Conservation (phyloP, 139 green algal species). For the Haematococcus sp. region DNA sequence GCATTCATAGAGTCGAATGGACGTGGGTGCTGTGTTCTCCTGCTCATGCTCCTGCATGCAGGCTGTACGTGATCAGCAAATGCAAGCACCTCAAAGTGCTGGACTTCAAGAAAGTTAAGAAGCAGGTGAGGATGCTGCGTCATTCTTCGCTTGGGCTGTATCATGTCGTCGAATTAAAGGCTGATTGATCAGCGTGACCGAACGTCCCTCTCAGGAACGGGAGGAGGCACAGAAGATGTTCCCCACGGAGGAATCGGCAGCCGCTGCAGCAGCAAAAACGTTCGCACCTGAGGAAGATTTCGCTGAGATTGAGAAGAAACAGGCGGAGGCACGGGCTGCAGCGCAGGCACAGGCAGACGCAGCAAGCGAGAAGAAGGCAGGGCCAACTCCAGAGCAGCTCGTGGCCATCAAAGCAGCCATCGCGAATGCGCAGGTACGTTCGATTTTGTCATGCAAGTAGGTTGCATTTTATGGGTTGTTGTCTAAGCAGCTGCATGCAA, state of each 20-base stretch:
- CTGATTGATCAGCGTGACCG: neutral
- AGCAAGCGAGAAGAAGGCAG: conserved; percentile 28
- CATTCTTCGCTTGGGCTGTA: neutral
- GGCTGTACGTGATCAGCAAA: conserved; percentile 82
- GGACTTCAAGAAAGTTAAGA: conserved; percentile 95
- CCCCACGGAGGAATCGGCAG: conserved; percentile 35
- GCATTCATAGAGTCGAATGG: too few species aligned
- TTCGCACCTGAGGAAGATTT: conserved; percentile 72
- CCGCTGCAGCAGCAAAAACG: conserved; percentile 52
- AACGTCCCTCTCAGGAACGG: conserved; percentile 58
- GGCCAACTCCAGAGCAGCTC: conserved; percentile 74
- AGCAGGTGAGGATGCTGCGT: conserved; percentile 56
- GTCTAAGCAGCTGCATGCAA: too few species aligned
- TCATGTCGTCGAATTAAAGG: too few species aligned
- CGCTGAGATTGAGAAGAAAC: conserved; percentile 32
- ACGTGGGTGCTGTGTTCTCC: too few species aligned
- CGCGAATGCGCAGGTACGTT: conserved; percentile 58
- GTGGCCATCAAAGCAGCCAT: conserved; percentile 89
- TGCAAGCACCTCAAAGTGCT: conserved; percentile 82
- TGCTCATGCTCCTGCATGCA: conserved; percentile 23
- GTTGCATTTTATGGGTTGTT: too few species aligned
- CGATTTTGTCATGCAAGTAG: neutral
- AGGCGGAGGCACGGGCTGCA: conserved; percentile 1
- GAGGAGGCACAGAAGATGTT: conserved; percentile 66
- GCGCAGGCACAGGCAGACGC: conserved; percentile 1